Base-by-base conservation (phyloP, 1,284 basidiomycete genomes). In the Ustilago nuda region DNA sequence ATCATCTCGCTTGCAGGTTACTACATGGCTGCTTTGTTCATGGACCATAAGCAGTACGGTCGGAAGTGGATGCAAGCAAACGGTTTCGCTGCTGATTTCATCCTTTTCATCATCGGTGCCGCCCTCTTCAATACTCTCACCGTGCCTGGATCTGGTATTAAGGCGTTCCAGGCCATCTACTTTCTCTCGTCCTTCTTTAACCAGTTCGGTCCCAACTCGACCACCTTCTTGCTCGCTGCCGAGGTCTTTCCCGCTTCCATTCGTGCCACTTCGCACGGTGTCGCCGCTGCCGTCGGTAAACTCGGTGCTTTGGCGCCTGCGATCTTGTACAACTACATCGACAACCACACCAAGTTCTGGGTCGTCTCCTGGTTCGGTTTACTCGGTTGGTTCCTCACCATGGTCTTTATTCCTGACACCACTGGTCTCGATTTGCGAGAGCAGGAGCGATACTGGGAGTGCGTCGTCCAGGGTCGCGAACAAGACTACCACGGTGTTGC, bases 361-460 rank as follows among this genome's bases (percentile, higher is more conserved):
- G 87, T 89, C 64, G 88, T 89, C 11, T 87, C 87, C 67, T 89
- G 88, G 87, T 89, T 89, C 83, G 88, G 88, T 56, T 86, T 89
- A 33, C 82, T 85, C 63, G 89, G 88, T 35, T 85, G 87, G 79
- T 64, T 88, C 66, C 61, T 87, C 63, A 89, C 88, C 27, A 79
- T 85, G 66, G 61, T 88, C 56, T 89, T 88, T 84, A 85, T 88
- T 53, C 85, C 86, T 19, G 89, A 89, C 78, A 89, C 88, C 11
- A 89, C 89, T n/a, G 88, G 89, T 63, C 85, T 89, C 53, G 89
- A 89, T 77, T 85, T 89, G 27, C 85, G 88, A 61, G 89, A 89
- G 84, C 88, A 89, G 79, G 89, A 89, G 79, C 86, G 88, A 63
- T 89, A 89, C 87, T 89, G 88, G 88, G 82, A 85, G 13, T 88